Evolutionary conservation across 257 asterid species (phyloP).

Genomic region (Solanum peruvianum): DNA sequence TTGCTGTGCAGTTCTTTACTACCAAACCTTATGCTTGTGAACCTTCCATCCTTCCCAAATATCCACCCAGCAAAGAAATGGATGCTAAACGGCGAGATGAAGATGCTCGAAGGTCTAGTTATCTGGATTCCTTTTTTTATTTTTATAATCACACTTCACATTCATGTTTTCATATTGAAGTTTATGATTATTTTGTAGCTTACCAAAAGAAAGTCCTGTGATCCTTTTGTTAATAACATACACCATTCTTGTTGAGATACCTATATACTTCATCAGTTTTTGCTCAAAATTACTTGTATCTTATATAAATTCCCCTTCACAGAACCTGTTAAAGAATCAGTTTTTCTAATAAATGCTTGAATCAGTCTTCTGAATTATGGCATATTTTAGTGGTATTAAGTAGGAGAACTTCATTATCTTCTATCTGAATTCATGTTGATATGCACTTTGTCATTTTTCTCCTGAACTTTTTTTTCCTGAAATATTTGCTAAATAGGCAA

Average conservation of each 20-base stretch:
- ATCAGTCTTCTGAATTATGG: not conserved
- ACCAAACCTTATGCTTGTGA: slow-evolving; percentile 72
- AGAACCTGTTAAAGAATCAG: not conserved
- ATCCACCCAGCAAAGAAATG: slow-evolving; percentile 94
- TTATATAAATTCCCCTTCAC: not conserved
- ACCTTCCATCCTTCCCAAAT: slow-evolving; percentile 83
- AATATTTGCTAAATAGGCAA: slow-evolving; percentile 24
- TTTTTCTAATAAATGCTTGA: not conserved
- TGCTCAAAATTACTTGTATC: not conserved
- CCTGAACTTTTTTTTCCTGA: not conserved
- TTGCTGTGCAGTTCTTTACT: slow-evolving; percentile 51
- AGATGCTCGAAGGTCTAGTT: slow-evolving; percentile 75
- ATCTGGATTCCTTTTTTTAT: not conserved
- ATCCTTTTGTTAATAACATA: not conserved
- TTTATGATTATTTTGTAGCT: not conserved
- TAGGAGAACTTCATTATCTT: not conserved
- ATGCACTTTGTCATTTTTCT: not conserved
- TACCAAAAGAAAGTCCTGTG: not conserved
- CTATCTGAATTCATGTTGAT: not conserved
- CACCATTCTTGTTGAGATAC: not conserved
- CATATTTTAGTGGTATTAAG: not conserved
- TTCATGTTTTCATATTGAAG: not conserved
- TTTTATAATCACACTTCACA: not conserved
- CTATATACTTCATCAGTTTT: not conserved
- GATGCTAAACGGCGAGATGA: slow-evolving; percentile 87